Percentiles rank a stretch among this genome's conserved stretches.
Evolutionary conservation across 2,329 filamentous ascomycete genomes (phyloP).

Genomic region (Didymellaceae sp.): DNA sequence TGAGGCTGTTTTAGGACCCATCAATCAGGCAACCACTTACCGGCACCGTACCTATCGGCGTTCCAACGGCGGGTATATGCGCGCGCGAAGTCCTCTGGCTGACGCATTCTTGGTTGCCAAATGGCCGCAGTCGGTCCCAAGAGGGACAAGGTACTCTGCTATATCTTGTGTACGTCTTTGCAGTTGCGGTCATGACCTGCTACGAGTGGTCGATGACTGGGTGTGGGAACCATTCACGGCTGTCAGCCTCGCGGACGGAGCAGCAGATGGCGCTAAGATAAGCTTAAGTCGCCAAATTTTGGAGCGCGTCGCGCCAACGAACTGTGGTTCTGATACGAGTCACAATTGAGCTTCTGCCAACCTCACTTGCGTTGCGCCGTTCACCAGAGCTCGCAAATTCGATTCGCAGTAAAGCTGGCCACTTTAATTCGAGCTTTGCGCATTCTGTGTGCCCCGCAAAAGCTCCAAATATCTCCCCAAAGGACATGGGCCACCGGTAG

Average conservation of each 20-base stretch:
- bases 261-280: constrained; percentile 34
- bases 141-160: constrained; percentile 3
- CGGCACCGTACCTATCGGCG: constrained; percentile 19
- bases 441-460: constrained; percentile 31
- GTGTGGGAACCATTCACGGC: constrained; percentile 8
- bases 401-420: constrained; percentile 27
- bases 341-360: constrained; percentile 1
- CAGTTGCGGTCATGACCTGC: no score
- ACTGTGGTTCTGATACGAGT: constrained; percentile 1
- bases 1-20: constrained; percentile 28
- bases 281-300: constrained; percentile 41
- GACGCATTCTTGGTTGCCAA: background rate
- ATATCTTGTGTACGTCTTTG: background rate
- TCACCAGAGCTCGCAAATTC: background rate
- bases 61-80: constrained; percentile 11
- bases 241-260: background rate
- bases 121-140: background rate
- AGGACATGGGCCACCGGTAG: constrained; percentile 39
- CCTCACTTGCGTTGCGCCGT: background rate
- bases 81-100: background rate
- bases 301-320: constrained; percentile 24
- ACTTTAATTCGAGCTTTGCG: constrained; percentile 15
- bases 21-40: constrained; percentile 34
- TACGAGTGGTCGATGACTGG: no score
- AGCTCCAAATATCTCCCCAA: constrained; percentile 17